Percentiles rank a stretch among this genome's conserved stretches.
phyloP scores from a whole-genome alignment of 352 stramenopile species.

The Pythium sp. region DNA sequence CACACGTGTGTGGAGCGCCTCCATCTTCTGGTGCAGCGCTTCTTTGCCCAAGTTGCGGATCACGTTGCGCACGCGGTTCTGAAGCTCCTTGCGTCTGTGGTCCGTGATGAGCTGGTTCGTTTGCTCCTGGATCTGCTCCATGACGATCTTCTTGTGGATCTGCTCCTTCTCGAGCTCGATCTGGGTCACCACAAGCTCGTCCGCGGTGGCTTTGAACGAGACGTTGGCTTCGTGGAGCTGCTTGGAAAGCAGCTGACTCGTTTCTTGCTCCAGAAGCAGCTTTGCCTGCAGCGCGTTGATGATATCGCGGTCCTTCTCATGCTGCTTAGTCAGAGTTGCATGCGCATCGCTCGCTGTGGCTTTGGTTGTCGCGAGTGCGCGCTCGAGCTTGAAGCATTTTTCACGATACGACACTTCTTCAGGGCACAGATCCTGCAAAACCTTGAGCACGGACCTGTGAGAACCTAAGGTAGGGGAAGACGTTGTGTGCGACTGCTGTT shows the following conservation, averaged over 20 bases:
- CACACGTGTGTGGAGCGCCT: slow-evolving; percentile 41
- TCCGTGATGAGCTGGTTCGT: slow-evolving; percentile 48
- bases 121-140: slow-evolving; percentile 44
- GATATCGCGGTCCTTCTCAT: slow-evolving; percentile 23
- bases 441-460: slow-evolving; percentile 1
- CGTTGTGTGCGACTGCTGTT: not conserved
- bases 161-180: slow-evolving; percentile 46
- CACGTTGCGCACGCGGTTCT: slow-evolving; percentile 50
- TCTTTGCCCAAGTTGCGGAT: slow-evolving; percentile 62
- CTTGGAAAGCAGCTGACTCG: slow-evolving; percentile 40
- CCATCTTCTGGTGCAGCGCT: slow-evolving; percentile 63
- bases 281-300: slow-evolving; percentile 49
- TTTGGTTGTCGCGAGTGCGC: slow-evolving; percentile 43
- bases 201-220: slow-evolving; percentile 36
- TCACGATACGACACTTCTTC: slow-evolving; percentile 47
- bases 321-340: slow-evolving; percentile 28
- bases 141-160: slow-evolving; percentile 34
- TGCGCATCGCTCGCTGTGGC: slow-evolving; percentile 31
- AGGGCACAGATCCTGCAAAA: slow-evolving; percentile 15
- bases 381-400: slow-evolving; percentile 56
- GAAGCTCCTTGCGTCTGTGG: slow-evolving; percentile 48
- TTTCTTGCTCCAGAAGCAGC: slow-evolving; percentile 46
- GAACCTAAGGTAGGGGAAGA: not conserved
- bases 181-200: slow-evolving; percentile 53
- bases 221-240: slow-evolving; percentile 50